Percentiles rank a stretch among this genome's conserved stretches.
Evolutionary conservation across 2,329 filamentous ascomycete species (phyloP).

Genomic region (Pleurostoma richardsiae): DNA sequence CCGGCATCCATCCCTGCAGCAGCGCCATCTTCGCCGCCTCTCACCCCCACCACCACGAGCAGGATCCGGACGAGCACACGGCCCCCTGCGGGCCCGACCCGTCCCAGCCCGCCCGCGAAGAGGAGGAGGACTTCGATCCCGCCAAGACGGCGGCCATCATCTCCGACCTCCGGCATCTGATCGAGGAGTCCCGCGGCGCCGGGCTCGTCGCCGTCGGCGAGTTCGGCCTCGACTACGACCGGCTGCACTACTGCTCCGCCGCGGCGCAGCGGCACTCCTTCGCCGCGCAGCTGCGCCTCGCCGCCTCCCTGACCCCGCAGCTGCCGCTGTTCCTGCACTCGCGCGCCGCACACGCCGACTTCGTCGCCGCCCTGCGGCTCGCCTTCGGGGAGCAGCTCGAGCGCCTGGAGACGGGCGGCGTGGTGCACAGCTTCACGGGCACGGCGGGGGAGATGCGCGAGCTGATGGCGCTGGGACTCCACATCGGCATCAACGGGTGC

Average conservation of each 20-base stretch:
- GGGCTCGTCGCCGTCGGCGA: conserved; percentile 81
- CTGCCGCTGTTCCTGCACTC: conserved; percentile 91
- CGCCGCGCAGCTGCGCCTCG: conserved; percentile 73
- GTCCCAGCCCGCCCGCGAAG: conserved; percentile 40
- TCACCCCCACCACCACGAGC: conserved; percentile 36
- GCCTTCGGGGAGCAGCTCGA: conserved; percentile 55
- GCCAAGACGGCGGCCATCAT: conserved; percentile 46
- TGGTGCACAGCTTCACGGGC: conserved; percentile 95
- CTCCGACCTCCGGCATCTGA: conserved; percentile 56
- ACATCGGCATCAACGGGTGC: conserved; percentile 95
- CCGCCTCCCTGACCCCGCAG: conserved; percentile 61
- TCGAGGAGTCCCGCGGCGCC: conserved; percentile 49
- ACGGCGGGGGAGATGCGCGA: conserved; percentile 78
- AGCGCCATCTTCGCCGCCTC: conserved; percentile 69
- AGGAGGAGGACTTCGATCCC: conserved; percentile 38
- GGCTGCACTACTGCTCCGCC: conserved; percentile 75
- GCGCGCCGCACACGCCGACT: conserved; percentile 80
- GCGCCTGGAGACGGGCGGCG: conserved; percentile 65
- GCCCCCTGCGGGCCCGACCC: conserved; percentile 50
- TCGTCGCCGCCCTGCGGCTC: conserved; percentile 63
- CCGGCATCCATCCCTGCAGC: conserved; percentile 90
- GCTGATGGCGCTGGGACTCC: conserved; percentile 73
- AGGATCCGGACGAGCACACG: conserved; percentile 38
- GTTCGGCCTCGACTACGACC: conserved; percentile 94
- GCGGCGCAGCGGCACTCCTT: conserved; percentile 83